Evolutionary conservation across 768 basidiomycete genomes (phyloP).

Genomic region (Jaapia argillacea): DNA sequence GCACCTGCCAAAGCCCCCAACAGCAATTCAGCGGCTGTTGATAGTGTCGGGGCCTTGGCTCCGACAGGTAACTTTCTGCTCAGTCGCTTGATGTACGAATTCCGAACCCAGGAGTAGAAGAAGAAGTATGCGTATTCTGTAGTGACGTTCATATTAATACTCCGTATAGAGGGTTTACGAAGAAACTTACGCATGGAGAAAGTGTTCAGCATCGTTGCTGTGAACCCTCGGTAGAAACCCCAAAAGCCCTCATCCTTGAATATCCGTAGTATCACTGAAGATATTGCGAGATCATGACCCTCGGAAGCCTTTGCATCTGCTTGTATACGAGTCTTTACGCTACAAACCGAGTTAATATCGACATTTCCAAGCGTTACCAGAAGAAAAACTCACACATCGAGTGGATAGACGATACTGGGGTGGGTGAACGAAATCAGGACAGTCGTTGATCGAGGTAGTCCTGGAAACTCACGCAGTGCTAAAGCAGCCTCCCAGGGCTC

Average conservation of each 20-base stretch:
- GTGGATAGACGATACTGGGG: constrained; percentile 85
- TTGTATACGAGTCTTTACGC: constrained; percentile 93
- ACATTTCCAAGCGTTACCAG: too few relatives aligned
- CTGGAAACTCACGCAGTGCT: constrained; percentile 82
- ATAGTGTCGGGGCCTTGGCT: constrained; percentile 50
- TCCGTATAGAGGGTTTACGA: background rate
- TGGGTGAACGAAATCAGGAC: constrained; percentile 3
- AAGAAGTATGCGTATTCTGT: constrained; percentile 99
- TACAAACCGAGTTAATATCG: constrained; percentile 19
- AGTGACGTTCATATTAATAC: too few relatives aligned
- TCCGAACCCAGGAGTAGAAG: constrained; percentile 91
- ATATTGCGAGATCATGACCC: constrained; percentile 40
- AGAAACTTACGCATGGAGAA: constrained; percentile 84
- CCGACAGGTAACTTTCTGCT: constrained; percentile 48
- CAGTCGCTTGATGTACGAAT: constrained; percentile 68
- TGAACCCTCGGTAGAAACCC: constrained; percentile 87
- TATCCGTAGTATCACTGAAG: constrained; percentile 57
- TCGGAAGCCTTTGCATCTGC: constrained; percentile 53
- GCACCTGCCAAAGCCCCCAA: constrained; percentile 91
- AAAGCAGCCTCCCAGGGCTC: constrained; percentile 90
- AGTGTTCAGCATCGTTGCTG: constrained; percentile 95
- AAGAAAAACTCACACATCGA: constrained; percentile 72
- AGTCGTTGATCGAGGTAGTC: constrained; percentile 1
- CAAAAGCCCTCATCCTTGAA: constrained; percentile 70
- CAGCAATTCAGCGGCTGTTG: constrained; percentile 71